Evolutionary conservation across 2,329 filamentous ascomycete genomes (phyloP), one percentile per base, ranked within the genome.

Genomic region (Torrubiellomyces zombiae): DNA sequence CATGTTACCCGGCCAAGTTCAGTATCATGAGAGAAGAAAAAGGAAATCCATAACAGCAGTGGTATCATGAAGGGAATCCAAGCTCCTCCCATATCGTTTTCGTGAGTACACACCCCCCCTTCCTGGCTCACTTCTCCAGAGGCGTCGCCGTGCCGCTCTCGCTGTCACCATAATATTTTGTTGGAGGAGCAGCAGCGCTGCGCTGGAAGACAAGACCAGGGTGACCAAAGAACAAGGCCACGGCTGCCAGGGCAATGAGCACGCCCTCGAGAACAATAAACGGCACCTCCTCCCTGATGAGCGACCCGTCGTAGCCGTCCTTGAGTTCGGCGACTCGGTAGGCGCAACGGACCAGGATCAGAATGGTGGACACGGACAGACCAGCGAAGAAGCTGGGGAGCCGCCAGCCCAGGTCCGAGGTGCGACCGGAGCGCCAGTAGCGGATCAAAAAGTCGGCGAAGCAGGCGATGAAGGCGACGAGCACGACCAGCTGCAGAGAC

Each of bases 281-380:
- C 4, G 59, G 45, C 1, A 43, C 36, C 45, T 71, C 52, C 19
- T 69, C 48, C 28, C 45, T 47, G 27, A 75, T 67, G 32, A 75
- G 44, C 2, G 50, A 40, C 1, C 68, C 69, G 14, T 39, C 20
- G 52, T 72, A 79, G 4, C 74, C 74, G 17, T 72, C 59, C 32
- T 58, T 62, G 26, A 80, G 50, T 55, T 80, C 75, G 5, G 63
- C 65, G 18, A 76, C 67, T 30, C 75, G 64, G 45, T 68, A 78
- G 25, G 64, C 57, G 37, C 67, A 75, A 21, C 75, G 58, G 14
- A 64, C 57, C 23, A 77, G 59, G 38, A 79, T 68, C 22, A 65
- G 55, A 6, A 74, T 23, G 16, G 69, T 67, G 7, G 71, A 57
- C 7, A 63, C 37, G 0, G 49, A 40, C 14, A 75, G 50, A 21